Conservation (phyloP, 768 basidiomycete species). For the Podaxis rugospora region DNA sequence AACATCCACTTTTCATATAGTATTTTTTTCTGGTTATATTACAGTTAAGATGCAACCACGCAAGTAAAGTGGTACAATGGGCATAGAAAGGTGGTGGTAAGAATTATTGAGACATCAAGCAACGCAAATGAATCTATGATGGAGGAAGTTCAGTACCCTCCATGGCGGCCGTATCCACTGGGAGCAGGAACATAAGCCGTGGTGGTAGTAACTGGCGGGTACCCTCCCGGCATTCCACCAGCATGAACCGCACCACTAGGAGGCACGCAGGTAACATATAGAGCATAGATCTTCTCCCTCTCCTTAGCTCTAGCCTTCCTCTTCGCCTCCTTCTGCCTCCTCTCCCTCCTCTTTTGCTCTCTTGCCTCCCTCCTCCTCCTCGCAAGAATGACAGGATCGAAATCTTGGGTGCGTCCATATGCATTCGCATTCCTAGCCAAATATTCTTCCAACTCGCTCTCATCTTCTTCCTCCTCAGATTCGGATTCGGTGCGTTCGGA, state of each 20-base stretch:
- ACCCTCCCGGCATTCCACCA: constrained; percentile 20
- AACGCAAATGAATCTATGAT: background rate
- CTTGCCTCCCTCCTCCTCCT: constrained; percentile 49
- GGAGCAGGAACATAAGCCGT: background rate
- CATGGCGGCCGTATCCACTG: constrained; percentile 10
- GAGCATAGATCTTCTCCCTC: constrained; percentile 45
- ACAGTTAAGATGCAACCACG: background rate
- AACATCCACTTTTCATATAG: constrained; percentile 4
- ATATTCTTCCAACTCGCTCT: constrained; percentile 24
- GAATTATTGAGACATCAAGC: too few relatives aligned
- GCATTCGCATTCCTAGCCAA: background rate
- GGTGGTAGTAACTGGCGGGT: constrained; percentile 1
- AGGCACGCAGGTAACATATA: constrained; percentile 55
- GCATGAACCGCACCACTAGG: constrained; percentile 14
- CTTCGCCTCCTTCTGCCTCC: constrained; percentile 61
- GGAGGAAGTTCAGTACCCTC: constrained; percentile 13
- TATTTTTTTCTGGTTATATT: background rate
- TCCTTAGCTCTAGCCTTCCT: constrained; percentile 56
- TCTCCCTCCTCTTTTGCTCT: constrained; percentile 58
- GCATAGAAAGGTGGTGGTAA: too few relatives aligned
- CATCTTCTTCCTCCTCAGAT: constrained; percentile 35
- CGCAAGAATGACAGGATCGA: constrained; percentile 32
- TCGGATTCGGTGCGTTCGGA: constrained; percentile 21
- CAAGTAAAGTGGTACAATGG: background rate
- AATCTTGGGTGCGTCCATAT: background rate